These are phyloP conservation scores for Trapa bicornis DNA, from an alignment of 345 rosid genomes.

Conservation along the genomic window DNA sequence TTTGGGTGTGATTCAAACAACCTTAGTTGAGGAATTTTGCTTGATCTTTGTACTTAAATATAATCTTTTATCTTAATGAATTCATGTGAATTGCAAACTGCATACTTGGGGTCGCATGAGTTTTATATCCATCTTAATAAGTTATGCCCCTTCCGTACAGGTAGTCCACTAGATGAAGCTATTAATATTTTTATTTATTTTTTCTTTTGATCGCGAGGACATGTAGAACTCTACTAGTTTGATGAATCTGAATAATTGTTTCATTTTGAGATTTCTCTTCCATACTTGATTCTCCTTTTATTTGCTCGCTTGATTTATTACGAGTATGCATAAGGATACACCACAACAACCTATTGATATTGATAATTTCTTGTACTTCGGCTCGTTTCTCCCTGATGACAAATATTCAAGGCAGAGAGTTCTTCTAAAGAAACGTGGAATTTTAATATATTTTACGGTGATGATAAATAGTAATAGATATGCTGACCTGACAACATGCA, in stretches of 20 bases:
- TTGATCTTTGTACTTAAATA: neutral
- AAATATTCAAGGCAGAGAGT: constrained; percentile 70
- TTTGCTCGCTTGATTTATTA: neutral
- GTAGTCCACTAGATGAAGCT: constrained; percentile 16
- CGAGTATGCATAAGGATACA: neutral
- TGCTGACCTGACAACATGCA: too few species aligned
- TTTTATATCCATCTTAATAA: neutral
- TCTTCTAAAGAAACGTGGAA: constrained; percentile 47
- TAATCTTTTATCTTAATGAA: neutral
- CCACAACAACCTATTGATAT: neutral
- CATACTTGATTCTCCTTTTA: too few species aligned
- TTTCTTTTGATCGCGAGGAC: neutral
- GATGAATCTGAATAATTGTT: too few species aligned
- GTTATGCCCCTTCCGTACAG: constrained; percentile 18
- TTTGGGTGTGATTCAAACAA: neutral
- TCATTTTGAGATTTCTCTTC: too few species aligned
- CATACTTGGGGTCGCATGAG: neutral
- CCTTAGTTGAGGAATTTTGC: neutral
- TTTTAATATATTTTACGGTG: too few species aligned
- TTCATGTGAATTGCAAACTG: neutral
- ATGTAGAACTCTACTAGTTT: neutral
- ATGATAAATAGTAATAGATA: too few species aligned
- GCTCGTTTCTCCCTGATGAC: constrained; percentile 94
- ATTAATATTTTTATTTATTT: neutral
- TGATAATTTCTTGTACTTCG: constrained; percentile 13